phyloP scores from a whole-genome alignment of 768 basidiomycete genomes.

The Hygrocybe punicea region DNA sequence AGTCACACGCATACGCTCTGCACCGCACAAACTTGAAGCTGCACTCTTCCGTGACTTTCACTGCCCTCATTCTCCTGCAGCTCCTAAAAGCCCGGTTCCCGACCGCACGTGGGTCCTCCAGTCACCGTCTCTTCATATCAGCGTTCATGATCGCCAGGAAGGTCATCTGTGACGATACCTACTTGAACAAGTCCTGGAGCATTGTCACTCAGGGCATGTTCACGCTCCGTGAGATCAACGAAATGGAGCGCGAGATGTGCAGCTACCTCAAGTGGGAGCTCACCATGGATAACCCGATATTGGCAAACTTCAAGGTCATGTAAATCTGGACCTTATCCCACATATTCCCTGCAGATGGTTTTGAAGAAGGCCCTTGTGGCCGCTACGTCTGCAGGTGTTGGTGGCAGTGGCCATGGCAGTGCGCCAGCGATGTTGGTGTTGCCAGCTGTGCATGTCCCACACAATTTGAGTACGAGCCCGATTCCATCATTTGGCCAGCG shows the following conservation, averaged over 20 bases:
- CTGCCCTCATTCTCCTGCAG: slow-evolving; percentile 64
- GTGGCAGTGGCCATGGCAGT: no score
- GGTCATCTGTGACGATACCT: no score
- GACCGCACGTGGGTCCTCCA: slow-evolving; percentile 83
- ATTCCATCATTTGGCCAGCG: slow-evolving; percentile 45
- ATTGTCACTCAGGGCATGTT: slow-evolving; percentile 90
- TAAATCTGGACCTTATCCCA: slow-evolving; percentile 55
- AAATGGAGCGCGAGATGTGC: slow-evolving; percentile 95
- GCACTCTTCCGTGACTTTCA: slow-evolving; percentile 64
- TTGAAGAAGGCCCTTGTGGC: slow-evolving; percentile 46
- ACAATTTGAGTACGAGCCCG: slow-evolving; percentile 44
- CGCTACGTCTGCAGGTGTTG: slow-evolving; percentile 11
- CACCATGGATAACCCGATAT: slow-evolving; percentile 62
- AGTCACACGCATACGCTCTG: no score
- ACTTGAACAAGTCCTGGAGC: slow-evolving; percentile 92
- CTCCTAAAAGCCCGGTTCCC: slow-evolving; percentile 90
- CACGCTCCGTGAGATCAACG: slow-evolving; percentile 82
- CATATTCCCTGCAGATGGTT: no score
- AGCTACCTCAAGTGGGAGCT: slow-evolving; percentile 91
- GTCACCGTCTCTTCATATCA: slow-evolving; percentile 85
- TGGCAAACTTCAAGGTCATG: slow-evolving; percentile 58
- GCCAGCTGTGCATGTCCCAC: no score
- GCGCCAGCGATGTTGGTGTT: no score
- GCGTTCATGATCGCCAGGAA: slow-evolving; percentile 91
- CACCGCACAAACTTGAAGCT: slow-evolving; percentile 83